Evolutionary conservation across 495 filamentous ascomycete genomes (phyloP).

Genomic region (Talaromyces stipitatus): DNA sequence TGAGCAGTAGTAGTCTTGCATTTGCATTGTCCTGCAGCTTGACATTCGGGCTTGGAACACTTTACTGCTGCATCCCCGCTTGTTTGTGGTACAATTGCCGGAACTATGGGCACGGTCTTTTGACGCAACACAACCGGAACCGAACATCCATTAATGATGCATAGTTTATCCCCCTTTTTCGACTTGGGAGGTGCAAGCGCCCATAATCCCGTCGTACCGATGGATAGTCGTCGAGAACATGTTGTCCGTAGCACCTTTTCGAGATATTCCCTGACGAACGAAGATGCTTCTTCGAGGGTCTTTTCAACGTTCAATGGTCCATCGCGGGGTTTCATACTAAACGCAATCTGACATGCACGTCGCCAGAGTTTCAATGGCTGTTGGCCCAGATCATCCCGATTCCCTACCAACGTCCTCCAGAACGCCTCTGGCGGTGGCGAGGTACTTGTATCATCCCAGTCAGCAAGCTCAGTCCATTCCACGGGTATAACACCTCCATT

Average conservation of each 20-base stretch:
- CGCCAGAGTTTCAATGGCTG: conserved; percentile 1
- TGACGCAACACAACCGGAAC: conserved; percentile 7
- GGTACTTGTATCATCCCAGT: not conserved
- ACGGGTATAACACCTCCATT: not conserved
- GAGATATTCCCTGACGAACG: conserved; percentile 12
- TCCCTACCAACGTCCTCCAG: conserved; percentile 5
- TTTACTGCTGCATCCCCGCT: not conserved
- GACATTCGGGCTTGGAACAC: not conserved
- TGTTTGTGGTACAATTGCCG: not conserved
- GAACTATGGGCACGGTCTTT: not conserved
- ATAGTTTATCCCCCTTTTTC: conserved; percentile 4
- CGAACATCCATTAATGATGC: conserved; percentile 6
- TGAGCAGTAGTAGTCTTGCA: not conserved
- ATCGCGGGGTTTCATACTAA: conserved; percentile 16
- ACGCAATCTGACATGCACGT: conserved; percentile 1
- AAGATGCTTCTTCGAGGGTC: conserved; percentile 28
- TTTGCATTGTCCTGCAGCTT: not conserved
- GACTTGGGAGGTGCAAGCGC: not conserved
- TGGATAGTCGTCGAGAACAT: conserved; percentile 1
- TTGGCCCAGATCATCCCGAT: not conserved
- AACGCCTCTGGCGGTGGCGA: not conserved
- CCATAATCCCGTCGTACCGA: not conserved
- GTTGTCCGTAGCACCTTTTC: conserved; percentile 4
- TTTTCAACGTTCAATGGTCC: conserved; percentile 35
- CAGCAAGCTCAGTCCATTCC: conserved; percentile 1